These are phyloP conservation scores for Mycena venus DNA, from an alignment of 768 basidiomycete genomes.

Conservation along the genomic window DNA sequence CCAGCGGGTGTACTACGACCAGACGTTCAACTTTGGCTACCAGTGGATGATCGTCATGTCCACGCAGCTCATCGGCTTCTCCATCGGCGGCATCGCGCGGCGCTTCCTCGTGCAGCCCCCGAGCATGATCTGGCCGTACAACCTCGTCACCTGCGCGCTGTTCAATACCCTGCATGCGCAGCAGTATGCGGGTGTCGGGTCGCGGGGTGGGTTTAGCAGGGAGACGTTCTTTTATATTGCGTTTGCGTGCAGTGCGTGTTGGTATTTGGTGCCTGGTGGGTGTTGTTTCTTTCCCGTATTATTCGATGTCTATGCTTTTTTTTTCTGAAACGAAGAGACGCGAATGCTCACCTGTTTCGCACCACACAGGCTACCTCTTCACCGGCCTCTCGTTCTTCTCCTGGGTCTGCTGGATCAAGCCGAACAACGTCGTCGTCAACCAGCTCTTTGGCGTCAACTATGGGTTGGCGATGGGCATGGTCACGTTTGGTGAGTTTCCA, in stretches of 20 bases:
- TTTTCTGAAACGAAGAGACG: too few species aligned
- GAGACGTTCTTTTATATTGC: slow-evolving; percentile 83
- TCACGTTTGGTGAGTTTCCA: not conserved
- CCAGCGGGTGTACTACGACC: slow-evolving; percentile 80
- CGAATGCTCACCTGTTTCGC: too few species aligned
- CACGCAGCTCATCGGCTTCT: slow-evolving; percentile 86
- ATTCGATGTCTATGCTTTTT: too few species aligned
- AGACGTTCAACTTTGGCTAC: slow-evolving; percentile 70
- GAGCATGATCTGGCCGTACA: slow-evolving; percentile 85
- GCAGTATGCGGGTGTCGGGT: slow-evolving; percentile 76
- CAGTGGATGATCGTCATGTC: slow-evolving; percentile 87
- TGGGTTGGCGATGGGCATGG: slow-evolving; percentile 49
- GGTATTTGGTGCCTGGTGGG: slow-evolving; percentile 86
- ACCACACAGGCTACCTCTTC: slow-evolving; percentile 54
- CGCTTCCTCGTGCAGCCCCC: slow-evolving; percentile 84
- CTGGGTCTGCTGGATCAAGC: slow-evolving; percentile 53
- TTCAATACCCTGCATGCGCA: slow-evolving; percentile 89
- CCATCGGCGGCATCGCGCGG: slow-evolving; percentile 77
- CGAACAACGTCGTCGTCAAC: slow-evolving; percentile 54
- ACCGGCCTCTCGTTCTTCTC: slow-evolving; percentile 50
- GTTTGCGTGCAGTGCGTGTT: slow-evolving; percentile 61
- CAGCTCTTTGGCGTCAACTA: slow-evolving; percentile 46
- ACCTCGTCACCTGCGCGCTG: slow-evolving; percentile 78
- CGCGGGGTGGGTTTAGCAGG: slow-evolving; percentile 75
- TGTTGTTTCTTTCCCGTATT: slow-evolving; percentile 69